Conservation (phyloP, 148 eudicot species). For the Selenicereus undatus region DNA sequence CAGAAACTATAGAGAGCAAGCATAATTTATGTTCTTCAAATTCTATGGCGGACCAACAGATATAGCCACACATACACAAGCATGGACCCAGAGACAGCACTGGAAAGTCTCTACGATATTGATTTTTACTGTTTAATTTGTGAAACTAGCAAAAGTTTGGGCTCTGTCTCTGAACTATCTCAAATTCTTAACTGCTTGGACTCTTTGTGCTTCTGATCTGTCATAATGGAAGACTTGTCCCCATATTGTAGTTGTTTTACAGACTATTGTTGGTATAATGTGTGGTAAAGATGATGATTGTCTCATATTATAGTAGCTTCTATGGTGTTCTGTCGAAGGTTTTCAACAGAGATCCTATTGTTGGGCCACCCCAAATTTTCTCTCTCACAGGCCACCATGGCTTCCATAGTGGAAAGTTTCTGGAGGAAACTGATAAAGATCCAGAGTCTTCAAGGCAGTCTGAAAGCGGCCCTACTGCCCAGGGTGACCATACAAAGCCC, state of each 20-base stretch:
- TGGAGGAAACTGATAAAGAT: conserved; percentile 32
- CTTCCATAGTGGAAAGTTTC: conserved; percentile 45
- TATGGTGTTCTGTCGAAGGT: conserved; percentile 57
- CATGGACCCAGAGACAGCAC: no score
- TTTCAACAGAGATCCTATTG: conserved; percentile 20
- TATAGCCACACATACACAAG: no score
- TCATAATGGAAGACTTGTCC: not conserved
- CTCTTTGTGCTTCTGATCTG: not conserved
- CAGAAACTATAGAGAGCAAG: not conserved
- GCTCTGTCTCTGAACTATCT: not conserved
- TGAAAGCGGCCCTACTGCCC: conserved; percentile 28
- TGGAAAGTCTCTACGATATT: no score
- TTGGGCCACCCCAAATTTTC: conserved; percentile 18
- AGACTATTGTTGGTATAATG: not conserved
- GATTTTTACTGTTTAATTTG: not conserved
- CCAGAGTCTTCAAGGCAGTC: conserved; percentile 28
- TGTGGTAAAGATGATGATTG: conserved; percentile 10
- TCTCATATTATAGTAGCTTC: conserved; percentile 49
- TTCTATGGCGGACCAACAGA: not conserved
- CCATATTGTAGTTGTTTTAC: not conserved
- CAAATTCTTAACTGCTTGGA: not conserved
- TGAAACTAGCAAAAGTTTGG: not conserved
- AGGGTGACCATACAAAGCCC: conserved; percentile 35
- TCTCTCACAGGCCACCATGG: conserved; percentile 26
- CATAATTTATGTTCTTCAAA: not conserved